phyloP scores from a whole-genome alignment of 106 monocot genomes.

The Narthecium ossifragum region DNA sequence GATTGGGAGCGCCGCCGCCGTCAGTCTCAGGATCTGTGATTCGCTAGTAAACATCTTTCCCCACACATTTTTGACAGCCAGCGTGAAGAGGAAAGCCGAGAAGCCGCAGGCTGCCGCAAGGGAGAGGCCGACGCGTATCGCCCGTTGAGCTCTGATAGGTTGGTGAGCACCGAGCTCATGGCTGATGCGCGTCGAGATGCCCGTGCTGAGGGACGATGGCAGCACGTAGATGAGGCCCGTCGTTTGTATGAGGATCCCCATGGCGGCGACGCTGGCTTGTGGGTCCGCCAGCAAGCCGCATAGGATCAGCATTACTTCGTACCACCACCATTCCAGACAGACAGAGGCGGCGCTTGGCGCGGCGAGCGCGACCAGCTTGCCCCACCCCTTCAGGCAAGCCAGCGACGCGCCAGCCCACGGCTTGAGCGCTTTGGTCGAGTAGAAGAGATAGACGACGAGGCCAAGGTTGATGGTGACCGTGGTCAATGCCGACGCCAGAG shows the following conservation, averaged over 20 bases:
- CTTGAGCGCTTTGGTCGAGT: slow-evolving; percentile 21
- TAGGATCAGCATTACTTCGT: slow-evolving; percentile 43
- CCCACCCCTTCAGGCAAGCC: slow-evolving; percentile 13
- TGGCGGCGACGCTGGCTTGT: slow-evolving; percentile 19
- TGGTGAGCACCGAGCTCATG: slow-evolving; percentile 31
- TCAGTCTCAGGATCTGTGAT: slow-evolving; percentile 11
- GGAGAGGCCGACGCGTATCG: slow-evolving; percentile 10
- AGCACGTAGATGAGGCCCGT: slow-evolving; percentile 30
- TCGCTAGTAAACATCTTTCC: slow-evolving; percentile 34
- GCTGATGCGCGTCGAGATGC: slow-evolving; percentile 25
- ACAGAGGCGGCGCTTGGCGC: slow-evolving; percentile 31
- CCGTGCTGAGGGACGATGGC: slow-evolving; percentile 31
- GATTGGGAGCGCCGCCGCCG: slow-evolving; percentile 18
- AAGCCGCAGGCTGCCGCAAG: slow-evolving; percentile 12
- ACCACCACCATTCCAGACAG: slow-evolving; percentile 83
- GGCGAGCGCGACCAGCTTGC: slow-evolving; percentile 25
- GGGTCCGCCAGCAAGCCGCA: slow-evolving; percentile 35
- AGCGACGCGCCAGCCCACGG: slow-evolving; percentile 26
- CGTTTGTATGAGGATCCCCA: slow-evolving; percentile 34
- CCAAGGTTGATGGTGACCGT: slow-evolving; percentile 32
- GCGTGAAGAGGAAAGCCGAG: slow-evolving; percentile 18
- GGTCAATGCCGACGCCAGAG: slow-evolving; percentile 37
- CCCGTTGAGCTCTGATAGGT: slow-evolving; percentile 4
- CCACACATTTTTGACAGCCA: slow-evolving; percentile 15
- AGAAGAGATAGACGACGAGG: slow-evolving; percentile 16